Conservation (phyloP, 352 stramenopile genomes). For the Phytophthora tubulina region DNA sequence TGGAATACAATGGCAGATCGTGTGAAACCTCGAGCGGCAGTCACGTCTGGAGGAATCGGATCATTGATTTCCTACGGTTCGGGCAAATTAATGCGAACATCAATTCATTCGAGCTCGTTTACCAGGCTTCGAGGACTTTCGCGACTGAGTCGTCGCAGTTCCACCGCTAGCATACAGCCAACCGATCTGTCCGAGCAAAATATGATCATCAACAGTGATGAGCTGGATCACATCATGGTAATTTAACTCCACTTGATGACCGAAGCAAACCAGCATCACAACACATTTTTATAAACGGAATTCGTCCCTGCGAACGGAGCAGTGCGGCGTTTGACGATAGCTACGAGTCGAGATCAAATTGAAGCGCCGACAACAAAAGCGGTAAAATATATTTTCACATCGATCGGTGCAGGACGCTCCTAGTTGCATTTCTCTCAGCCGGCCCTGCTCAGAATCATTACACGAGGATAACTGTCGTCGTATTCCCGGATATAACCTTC, state of each 20-base stretch:
- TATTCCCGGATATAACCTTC: slow-evolving; percentile 14
- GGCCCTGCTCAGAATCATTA: slow-evolving; percentile 20
- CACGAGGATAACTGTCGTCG: slow-evolving; percentile 9
- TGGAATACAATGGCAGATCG: slow-evolving; percentile 9
- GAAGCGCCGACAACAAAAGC: no score
- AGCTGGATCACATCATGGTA: not conserved
- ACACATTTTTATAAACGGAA: no score
- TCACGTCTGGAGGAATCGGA: not conserved
- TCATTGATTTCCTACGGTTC: slow-evolving; percentile 2
- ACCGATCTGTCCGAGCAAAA: slow-evolving; percentile 6
- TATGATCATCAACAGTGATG: not conserved
- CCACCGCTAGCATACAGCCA: not conserved
- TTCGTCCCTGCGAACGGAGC: slow-evolving; percentile 9
- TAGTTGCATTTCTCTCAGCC: not conserved
- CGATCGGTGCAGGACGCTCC: no score
- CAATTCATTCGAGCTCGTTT: slow-evolving; percentile 18
- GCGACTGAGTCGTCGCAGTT: slow-evolving; percentile 20
- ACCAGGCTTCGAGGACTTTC: slow-evolving; percentile 20
- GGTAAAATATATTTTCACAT: no score
- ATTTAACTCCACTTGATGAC: not conserved
- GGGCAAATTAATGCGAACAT: slow-evolving; percentile 7
- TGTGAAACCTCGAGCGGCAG: not conserved
- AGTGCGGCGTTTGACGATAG: not conserved
- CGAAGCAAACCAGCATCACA: no score
- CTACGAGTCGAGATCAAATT: no score